phyloP scores from a whole-genome alignment of 495 filamentous ascomycete species.

The Podospora australis region DNA sequence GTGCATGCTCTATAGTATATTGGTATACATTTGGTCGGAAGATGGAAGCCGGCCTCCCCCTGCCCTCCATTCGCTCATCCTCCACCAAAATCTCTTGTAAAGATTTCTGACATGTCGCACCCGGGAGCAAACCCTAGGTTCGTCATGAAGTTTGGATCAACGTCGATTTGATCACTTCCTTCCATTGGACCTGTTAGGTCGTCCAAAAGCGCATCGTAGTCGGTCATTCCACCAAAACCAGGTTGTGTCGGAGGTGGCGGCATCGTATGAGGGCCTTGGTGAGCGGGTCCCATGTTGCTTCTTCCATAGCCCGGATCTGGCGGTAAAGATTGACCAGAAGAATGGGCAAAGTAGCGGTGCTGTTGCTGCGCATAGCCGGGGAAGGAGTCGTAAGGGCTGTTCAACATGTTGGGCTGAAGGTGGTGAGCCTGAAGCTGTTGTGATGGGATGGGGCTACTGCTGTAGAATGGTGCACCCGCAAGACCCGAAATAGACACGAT shows the following conservation, averaged over 20 bases:
- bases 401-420: not conserved
- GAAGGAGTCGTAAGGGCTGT: not conserved
- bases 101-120: constrained; percentile 25
- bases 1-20: too few relatives aligned
- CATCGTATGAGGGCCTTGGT: constrained; percentile 7
- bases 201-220: constrained; percentile 56
- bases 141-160: constrained; percentile 37
- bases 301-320: constrained; percentile 1
- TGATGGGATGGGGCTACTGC: not conserved
- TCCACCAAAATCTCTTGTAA: too few relatives aligned
- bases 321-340: not conserved
- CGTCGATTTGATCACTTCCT: constrained; percentile 48
- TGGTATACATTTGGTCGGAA: too few relatives aligned
- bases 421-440: not conserved
- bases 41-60: too few relatives aligned
- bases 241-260: too few relatives aligned
- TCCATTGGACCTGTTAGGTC: constrained; percentile 60
- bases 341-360: not conserved
- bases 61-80: too few relatives aligned
- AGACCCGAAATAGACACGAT: not conserved
- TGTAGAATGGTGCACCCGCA: not conserved
- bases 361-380: not conserved
- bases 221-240: constrained; percentile 18
- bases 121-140: constrained; percentile 53
- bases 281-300: constrained; percentile 17